Percentiles rank a stretch among this genome's conserved stretches.
Evolutionary conservation across 352 stramenopile species (phyloP).

Genomic region (Phytophthora pisi): DNA sequence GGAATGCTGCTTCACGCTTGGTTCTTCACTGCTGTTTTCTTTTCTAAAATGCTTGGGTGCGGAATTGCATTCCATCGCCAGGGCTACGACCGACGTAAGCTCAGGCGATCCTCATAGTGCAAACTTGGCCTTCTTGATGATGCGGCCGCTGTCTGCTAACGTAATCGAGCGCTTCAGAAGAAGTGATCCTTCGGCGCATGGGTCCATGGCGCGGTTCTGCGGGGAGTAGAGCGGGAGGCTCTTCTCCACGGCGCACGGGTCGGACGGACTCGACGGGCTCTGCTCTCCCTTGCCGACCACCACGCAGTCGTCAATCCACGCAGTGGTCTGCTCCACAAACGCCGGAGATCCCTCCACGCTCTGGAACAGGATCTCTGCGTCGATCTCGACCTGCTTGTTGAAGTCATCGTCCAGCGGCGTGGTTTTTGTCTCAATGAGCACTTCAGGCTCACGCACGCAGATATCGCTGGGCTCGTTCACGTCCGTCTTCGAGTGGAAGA

Average conservation of each 20-base stretch:
- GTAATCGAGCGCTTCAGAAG: slow-evolving; percentile 32
- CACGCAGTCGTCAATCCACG: slow-evolving; percentile 33
- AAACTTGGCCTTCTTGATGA: slow-evolving; percentile 31
- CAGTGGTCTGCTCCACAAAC: slow-evolving; percentile 27
- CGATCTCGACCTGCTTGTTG: slow-evolving; percentile 26
- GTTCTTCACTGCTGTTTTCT: slow-evolving; percentile 21
- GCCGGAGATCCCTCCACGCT: slow-evolving; percentile 13
- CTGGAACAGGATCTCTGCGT: slow-evolving; percentile 28
- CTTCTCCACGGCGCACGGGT: slow-evolving; percentile 24
- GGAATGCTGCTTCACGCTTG: slow-evolving; percentile 13
- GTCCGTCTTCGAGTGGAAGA: slow-evolving; percentile 29
- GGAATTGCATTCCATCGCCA: slow-evolving; percentile 24
- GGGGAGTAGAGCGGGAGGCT: slow-evolving; percentile 25
- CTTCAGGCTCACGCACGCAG: slow-evolving; percentile 14
- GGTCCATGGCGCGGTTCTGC: slow-evolving; percentile 18
- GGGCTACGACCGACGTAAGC: background rate
- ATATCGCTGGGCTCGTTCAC: slow-evolving; percentile 20
- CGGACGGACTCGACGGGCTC: slow-evolving; percentile 23
- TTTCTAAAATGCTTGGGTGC: slow-evolving; percentile 10
- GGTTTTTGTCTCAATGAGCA: slow-evolving; percentile 2
- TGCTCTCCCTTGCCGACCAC: slow-evolving; percentile 18
- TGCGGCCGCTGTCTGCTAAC: slow-evolving; percentile 22
- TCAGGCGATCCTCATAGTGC: slow-evolving; percentile 23
- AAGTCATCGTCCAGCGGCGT: slow-evolving; percentile 19
- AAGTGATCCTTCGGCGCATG: slow-evolving; percentile 14